phyloP scores from a whole-genome alignment of 2,329 filamentous ascomycete genomes.

The Microsporum canis region DNA sequence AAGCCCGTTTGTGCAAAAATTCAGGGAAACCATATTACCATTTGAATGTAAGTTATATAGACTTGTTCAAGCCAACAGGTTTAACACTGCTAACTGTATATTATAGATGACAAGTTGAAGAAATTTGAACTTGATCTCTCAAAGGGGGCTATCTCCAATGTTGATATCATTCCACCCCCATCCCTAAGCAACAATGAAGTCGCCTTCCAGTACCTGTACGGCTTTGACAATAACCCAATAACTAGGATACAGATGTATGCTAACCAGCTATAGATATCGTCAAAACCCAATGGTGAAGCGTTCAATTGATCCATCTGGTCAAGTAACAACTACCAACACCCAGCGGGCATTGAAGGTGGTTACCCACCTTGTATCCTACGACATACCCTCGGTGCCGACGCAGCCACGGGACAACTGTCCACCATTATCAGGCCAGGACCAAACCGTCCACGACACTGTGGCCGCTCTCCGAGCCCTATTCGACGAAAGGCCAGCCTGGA shows the following conservation, averaged over 20 bases:
- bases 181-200: slow-evolving; percentile 63
- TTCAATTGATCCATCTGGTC: slow-evolving; percentile 44
- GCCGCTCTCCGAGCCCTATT: slow-evolving; percentile 54
- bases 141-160: slow-evolving; percentile 47
- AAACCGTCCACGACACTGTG: slow-evolving; percentile 54
- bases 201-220: slow-evolving; percentile 53
- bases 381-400: slow-evolving; percentile 51
- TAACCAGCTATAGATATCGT: slow-evolving; percentile 49
- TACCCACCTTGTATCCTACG: slow-evolving; percentile 49
- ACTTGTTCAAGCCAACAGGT: background rate
- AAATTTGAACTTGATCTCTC: slow-evolving; percentile 57
- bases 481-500: slow-evolving; percentile 69
- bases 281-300: slow-evolving; percentile 72
- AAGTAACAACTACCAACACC: slow-evolving; percentile 49
- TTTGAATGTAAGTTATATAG: slow-evolving; percentile 49
- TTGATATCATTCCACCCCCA: slow-evolving; percentile 68
- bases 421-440: slow-evolving; percentile 40
- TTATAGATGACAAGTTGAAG: slow-evolving; percentile 46
- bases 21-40: slow-evolving; percentile 59
- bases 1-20: slow-evolving; percentile 57
- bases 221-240: background rate
- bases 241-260: slow-evolving; percentile 17
- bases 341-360: slow-evolving; percentile 48
- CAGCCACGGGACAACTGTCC: slow-evolving; percentile 47
- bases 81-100: background rate